Evolutionary conservation across 148 eudicot species (phyloP).

Genomic region (Chenopodium quinoa): DNA sequence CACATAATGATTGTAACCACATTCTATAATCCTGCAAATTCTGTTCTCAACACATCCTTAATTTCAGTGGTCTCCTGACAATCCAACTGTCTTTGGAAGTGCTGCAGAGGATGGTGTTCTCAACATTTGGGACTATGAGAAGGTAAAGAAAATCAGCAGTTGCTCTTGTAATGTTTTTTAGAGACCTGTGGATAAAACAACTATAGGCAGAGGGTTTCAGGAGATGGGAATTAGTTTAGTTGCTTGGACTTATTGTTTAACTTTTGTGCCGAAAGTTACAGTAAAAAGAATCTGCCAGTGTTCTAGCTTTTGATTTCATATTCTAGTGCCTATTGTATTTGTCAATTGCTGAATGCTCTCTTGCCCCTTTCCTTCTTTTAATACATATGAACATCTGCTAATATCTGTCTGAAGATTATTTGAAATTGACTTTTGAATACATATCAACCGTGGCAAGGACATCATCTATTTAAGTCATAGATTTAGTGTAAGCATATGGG

Average conservation of each 20-base stretch:
- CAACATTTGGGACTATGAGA: conserved; percentile 87
- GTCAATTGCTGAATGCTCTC: not conserved
- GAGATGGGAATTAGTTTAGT: not conserved
- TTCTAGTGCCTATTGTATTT: not conserved
- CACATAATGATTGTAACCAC: not conserved
- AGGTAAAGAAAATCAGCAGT: conserved; percentile 38
- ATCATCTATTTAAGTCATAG: not conserved
- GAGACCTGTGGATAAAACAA: not conserved
- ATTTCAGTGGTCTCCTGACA: conserved; percentile 92
- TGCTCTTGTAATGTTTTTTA: not conserved
- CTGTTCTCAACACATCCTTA: conserved; percentile 18
- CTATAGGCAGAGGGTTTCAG: not conserved
- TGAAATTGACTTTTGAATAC: not conserved
- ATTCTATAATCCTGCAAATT: not conserved
- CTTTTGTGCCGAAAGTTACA: conserved; percentile 3
- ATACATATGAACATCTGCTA: not conserved
- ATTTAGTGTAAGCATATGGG: too few species aligned
- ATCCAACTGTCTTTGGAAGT: conserved; percentile 82
- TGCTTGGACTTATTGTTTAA: not conserved
- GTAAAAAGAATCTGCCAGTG: not conserved
- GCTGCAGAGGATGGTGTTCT: conserved; percentile 90
- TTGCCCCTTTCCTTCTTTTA: not conserved
- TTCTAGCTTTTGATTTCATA: not conserved
- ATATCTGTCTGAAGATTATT: not conserved
- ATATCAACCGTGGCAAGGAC: not conserved